These are phyloP conservation scores for Irpex lacteus DNA, from an alignment of 1,284 basidiomycete genomes.

Conservation along the genomic window DNA sequence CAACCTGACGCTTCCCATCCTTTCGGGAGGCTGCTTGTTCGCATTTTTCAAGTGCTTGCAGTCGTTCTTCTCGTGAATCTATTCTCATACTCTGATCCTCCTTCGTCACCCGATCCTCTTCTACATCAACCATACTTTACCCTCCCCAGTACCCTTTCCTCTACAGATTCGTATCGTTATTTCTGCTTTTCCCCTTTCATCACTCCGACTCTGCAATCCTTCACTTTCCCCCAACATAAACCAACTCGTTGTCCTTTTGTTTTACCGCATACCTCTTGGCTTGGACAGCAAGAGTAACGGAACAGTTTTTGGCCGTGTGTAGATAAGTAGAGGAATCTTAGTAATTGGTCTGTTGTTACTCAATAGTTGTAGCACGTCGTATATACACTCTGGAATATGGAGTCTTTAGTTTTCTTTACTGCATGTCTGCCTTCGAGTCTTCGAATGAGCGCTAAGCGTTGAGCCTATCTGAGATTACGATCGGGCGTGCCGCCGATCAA, in stretches of 20 bases:
- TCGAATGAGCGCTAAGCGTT: too few relatives aligned
- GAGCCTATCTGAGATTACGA: neutral
- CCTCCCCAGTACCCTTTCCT: neutral
- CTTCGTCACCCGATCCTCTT: neutral
- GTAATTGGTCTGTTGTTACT: conserved; percentile 7
- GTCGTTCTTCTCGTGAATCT: conserved; percentile 17
- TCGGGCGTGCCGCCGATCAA: neutral
- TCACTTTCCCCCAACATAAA: neutral
- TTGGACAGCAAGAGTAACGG: neutral
- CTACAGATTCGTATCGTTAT: neutral
- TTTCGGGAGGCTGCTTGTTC: conserved; percentile 84
- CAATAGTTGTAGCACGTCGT: neutral
- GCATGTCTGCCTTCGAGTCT: too few relatives aligned
- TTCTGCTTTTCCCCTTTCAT: neutral
- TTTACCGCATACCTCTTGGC: conserved; percentile 25
- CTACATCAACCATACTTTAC: neutral
- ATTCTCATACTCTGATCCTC: neutral
- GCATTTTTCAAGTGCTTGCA: conserved; percentile 54
- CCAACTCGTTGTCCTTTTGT: neutral
- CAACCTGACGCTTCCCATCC: conserved; percentile 90
- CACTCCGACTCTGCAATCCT: neutral
- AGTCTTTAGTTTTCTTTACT: neutral
- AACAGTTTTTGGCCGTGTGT: neutral
- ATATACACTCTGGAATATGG: neutral
- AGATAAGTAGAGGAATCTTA: conserved; percentile 11